Base-by-base conservation (phyloP, 2,329 filamentous ascomycete species). In the Ophiosphaerella narmari region DNA sequence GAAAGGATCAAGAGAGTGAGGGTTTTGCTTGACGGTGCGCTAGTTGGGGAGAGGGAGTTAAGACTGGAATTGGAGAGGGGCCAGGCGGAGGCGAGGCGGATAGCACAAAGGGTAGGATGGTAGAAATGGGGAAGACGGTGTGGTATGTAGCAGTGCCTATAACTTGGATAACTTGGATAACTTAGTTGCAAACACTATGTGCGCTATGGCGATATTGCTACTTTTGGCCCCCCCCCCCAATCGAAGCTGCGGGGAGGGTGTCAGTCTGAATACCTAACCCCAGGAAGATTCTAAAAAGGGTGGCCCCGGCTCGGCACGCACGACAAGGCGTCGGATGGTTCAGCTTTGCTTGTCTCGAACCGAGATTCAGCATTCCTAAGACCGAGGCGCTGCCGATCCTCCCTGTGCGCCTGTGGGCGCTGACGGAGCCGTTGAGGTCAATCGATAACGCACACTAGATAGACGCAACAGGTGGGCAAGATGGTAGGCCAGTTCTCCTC, bases 11-110 rank as follows among this genome's bases (percentile, higher is more conserved):
- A 57, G 40, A 56, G 50, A 43, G 69, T 73, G 8, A 50, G 60
- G 31, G 51, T 73, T n/a, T 71, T 66, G 49, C 51, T 72, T 4
- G 58, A 67, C n/a, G 66, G 62, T 7, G 52, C 62, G 39, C 59
- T 55, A 2, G 67, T 60, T 46, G 47, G 65, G 31, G 57, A 61
- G 11, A 56, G 70, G 41, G 65, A 67, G 26, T 50, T 73, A 34
- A 52, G 60, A 5, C 54, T 58, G n/a, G 68, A 71, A 52, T 44
- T 73, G 47, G 63, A 69, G 48, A 60, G 69, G 46, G 70, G 70
- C 9, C 62, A 63, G 42, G 61, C 54, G 21, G 68, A 70, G 53
- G 50, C 58, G 36, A 57, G 62, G 39, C 55, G 65, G 48, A 66
- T 71, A 39, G 63, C 60, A 29, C 53, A 55, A 48, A 54, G 69